Evolutionary conservation across 2,329 filamentous ascomycete species (phyloP).

Genomic region (Aspergillus aculeatinus): DNA sequence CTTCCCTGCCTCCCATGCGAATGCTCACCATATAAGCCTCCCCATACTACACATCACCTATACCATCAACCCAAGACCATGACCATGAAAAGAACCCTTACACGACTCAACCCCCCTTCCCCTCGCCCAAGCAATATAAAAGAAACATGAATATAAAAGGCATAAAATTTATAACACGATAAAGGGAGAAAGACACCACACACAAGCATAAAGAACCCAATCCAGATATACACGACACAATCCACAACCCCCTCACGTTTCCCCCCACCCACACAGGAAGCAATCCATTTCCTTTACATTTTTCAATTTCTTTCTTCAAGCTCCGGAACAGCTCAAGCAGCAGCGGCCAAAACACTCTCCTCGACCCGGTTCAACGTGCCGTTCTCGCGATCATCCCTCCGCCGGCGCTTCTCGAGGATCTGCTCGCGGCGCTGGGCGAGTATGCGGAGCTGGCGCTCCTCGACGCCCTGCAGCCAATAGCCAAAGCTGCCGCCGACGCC

Average conservation of each 20-base stretch:
- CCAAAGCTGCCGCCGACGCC: slow-evolving; percentile 86
- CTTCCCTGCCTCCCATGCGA: no score
- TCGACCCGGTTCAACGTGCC: slow-evolving; percentile 40
- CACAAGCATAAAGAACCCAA: not conserved
- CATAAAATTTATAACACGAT: not conserved
- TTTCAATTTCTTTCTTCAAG: no score
- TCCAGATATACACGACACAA: not conserved
- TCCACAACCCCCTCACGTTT: no score
- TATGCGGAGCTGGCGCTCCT: slow-evolving; percentile 74
- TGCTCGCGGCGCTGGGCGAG: slow-evolving; percentile 74
- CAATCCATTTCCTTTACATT: not conserved
- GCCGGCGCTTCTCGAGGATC: slow-evolving; percentile 84
- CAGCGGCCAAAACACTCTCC: slow-evolving; percentile 37
- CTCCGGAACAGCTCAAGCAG: slow-evolving; percentile 29
- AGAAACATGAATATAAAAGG: no score
- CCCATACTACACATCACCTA: no score
- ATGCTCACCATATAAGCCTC: no score
- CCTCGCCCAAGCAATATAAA: no score
- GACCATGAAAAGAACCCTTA: no score
- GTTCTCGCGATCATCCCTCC: slow-evolving; percentile 59
- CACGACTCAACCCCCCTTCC: no score
- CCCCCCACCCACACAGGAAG: no score
- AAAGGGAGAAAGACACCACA: not conserved
- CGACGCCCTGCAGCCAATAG: slow-evolving; percentile 93
- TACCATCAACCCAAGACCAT: no score